A percentile compares a stretch with the other conserved stretches of the same genome.
Conservation (phyloP, 2,329 filamentous ascomycete species). For the Trichoderma guizhouense region DNA sequence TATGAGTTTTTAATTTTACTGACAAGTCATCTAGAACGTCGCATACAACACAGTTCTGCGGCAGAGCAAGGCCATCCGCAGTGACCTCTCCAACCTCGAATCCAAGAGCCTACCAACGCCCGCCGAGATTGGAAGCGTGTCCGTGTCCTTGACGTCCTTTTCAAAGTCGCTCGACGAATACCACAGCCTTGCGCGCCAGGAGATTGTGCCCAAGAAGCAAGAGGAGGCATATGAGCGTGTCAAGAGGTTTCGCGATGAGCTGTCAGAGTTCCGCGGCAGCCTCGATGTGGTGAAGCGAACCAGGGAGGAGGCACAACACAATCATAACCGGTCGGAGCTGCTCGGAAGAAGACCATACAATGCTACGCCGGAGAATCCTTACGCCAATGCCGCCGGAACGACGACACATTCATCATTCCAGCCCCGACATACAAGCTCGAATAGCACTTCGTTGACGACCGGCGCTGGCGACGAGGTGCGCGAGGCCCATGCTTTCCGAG, state of each 20-base stretch:
- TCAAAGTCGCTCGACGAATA: conserved; percentile 92
- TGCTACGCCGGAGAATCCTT: conserved; percentile 89
- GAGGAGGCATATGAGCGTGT: conserved; percentile 85
- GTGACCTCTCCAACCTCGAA: conserved; percentile 69
- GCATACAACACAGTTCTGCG: conserved; percentile 83
- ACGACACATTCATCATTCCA: conserved; percentile 36
- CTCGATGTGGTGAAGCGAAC: conserved; percentile 75
- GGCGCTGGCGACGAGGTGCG: conserved; percentile 63
- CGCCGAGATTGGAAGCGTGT: conserved; percentile 61
- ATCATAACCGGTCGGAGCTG: conserved; percentile 70
- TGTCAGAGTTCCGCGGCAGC: conserved; percentile 73
- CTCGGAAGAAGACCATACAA: conserved; percentile 78
- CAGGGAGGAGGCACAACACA: conserved; percentile 69
- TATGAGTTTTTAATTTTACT: neutral
- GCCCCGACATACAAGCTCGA: conserved; percentile 42
- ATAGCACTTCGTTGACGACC: conserved; percentile 30
- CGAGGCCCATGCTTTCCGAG: conserved; percentile 79
- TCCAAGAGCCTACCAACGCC: conserved; percentile 60
- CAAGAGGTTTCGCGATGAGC: conserved; percentile 78
- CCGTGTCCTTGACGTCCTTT: conserved; percentile 75
- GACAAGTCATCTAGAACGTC: conserved; percentile 58
- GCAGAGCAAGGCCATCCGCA: conserved; percentile 76
- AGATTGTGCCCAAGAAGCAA: conserved; percentile 86
- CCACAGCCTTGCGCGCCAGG: conserved; percentile 76
- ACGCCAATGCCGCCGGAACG: conserved; percentile 55